Conservation (phyloP, 1,284 basidiomycete species). For the Boletellus deceptivus region DNA sequence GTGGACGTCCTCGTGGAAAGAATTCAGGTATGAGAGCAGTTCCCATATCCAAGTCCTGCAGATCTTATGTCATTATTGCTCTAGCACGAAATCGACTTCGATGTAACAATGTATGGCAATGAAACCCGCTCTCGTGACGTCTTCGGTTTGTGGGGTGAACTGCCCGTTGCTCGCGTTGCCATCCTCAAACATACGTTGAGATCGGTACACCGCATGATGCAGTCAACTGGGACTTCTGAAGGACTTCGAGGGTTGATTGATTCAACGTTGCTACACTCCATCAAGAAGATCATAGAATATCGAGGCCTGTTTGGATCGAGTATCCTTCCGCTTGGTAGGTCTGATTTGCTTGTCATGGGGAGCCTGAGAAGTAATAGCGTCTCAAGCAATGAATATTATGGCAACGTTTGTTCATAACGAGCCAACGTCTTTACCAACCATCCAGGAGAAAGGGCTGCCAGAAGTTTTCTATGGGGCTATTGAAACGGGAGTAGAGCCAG, state of each 20-base stretch:
- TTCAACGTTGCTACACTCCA: slow-evolving; percentile 80
- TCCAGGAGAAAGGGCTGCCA: slow-evolving; percentile 91
- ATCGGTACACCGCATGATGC: slow-evolving; percentile 96
- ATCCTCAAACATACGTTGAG: slow-evolving; percentile 90
- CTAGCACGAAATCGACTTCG: slow-evolving; percentile 71
- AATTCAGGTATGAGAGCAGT: slow-evolving; percentile 63
- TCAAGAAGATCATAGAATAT: slow-evolving; percentile 87
- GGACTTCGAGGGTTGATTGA: slow-evolving; percentile 95
- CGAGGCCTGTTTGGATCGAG: slow-evolving; percentile 84
- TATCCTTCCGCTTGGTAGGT: slow-evolving; percentile 75
- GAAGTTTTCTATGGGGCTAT: slow-evolving; percentile 87
- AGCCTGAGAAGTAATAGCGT: slow-evolving; percentile 5
- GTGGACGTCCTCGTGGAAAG: slow-evolving; percentile 83
- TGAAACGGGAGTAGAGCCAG: slow-evolving; percentile 81
- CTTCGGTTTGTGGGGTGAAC: slow-evolving; percentile 54
- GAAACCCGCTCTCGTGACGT: slow-evolving; percentile 47
- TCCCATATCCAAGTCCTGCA: neutral
- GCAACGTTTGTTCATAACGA: slow-evolving; percentile 99
- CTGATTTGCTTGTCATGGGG: neutral
- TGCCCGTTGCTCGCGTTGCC: slow-evolving; percentile 67
- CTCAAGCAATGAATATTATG: slow-evolving; percentile 91
- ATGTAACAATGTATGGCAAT: slow-evolving; percentile 55
- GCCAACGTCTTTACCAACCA: slow-evolving; percentile 88
- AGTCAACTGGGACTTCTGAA: slow-evolving; percentile 90
- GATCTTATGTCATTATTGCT: slow-evolving; percentile 11